Percentiles rank a stretch among this genome's conserved stretches.
Evolutionary conservation across 1,284 basidiomycete genomes (phyloP).

Genomic region (Tylopilus sp.): DNA sequence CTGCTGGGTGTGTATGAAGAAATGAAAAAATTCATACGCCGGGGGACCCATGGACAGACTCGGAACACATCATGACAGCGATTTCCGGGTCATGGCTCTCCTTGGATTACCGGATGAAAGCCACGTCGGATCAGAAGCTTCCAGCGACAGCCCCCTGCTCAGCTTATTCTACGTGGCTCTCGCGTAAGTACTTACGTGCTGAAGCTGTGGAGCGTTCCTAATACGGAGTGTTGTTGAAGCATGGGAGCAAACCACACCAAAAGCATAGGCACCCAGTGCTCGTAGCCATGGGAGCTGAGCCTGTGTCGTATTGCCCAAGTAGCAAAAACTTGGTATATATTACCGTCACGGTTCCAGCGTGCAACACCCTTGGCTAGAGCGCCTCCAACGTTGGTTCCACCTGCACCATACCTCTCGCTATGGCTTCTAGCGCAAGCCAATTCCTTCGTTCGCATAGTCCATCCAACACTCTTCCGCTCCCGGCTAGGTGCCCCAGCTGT

Average conservation of each 20-base stretch:
- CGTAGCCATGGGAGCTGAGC: background rate
- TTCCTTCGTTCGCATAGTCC: constrained; percentile 2
- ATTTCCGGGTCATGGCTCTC: too few species aligned
- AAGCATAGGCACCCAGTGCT: background rate
- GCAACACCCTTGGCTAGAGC: background rate
- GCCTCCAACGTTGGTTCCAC: background rate
- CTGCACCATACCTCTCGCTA: background rate
- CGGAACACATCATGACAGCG: too few species aligned
- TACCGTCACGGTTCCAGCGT: background rate
- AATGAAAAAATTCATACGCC: too few species aligned
- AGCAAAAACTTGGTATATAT: background rate
- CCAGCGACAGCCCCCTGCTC: too few species aligned
- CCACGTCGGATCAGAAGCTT: background rate
- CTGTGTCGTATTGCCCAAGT: background rate
- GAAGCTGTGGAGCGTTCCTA: background rate
- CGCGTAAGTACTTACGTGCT: background rate
- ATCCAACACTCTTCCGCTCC: constrained; percentile 1
- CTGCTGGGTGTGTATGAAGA: too few species aligned
- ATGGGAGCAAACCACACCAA: background rate
- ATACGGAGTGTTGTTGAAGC: background rate
- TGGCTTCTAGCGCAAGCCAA: constrained; percentile 13
- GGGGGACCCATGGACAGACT: too few species aligned
- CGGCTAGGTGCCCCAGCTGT: constrained; percentile 14
- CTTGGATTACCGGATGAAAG: too few species aligned
- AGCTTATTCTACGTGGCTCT: background rate